A percentile compares a stretch with the other conserved stretches of the same genome.
These are phyloP conservation scores for Yamadazyma siamensis DNA, from an alignment of 1,139 yeast genomes.

Conservation along the genomic window DNA sequence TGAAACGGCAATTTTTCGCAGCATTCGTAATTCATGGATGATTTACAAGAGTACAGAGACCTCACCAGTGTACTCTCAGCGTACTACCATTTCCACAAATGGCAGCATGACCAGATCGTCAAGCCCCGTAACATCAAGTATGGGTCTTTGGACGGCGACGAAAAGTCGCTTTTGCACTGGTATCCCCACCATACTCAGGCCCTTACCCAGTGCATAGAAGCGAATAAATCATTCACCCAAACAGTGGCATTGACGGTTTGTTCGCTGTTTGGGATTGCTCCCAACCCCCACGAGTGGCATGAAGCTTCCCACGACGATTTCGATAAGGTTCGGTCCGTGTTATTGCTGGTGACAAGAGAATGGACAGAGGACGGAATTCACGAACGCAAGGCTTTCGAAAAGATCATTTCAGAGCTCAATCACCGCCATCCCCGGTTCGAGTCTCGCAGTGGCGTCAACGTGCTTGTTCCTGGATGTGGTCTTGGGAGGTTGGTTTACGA, in stretches of 20 bases:
- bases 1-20: too few species aligned
- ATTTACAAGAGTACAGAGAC: conserved; percentile 35
- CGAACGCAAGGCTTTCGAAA: conserved; percentile 53
- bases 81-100: conserved; percentile 30
- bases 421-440: conserved; percentile 37
- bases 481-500: conserved; percentile 77
- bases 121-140: conserved; percentile 32
- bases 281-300: conserved; percentile 44
- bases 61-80: conserved; percentile 39
- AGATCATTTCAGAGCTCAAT: conserved; percentile 45
- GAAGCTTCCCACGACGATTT: conserved; percentile 43
- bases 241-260: conserved; percentile 48
- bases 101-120: conserved; percentile 34
- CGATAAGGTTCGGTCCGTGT: conserved; percentile 59
- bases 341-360: conserved; percentile 68
- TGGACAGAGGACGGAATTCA: conserved; percentile 64
- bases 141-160: conserved; percentile 33
- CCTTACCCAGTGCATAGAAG: conserved; percentile 43
- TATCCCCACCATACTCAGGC: conserved; percentile 42
- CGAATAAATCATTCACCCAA: conserved; percentile 48
- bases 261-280: conserved; percentile 50
- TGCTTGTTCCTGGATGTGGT: conserved; percentile 83
- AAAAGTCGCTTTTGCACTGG: conserved; percentile 50
- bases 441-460: conserved; percentile 36
- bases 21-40: conserved; percentile 16